Conservation (phyloP, 495 filamentous ascomycete species). For the Trichoderma erinaceum region DNA sequence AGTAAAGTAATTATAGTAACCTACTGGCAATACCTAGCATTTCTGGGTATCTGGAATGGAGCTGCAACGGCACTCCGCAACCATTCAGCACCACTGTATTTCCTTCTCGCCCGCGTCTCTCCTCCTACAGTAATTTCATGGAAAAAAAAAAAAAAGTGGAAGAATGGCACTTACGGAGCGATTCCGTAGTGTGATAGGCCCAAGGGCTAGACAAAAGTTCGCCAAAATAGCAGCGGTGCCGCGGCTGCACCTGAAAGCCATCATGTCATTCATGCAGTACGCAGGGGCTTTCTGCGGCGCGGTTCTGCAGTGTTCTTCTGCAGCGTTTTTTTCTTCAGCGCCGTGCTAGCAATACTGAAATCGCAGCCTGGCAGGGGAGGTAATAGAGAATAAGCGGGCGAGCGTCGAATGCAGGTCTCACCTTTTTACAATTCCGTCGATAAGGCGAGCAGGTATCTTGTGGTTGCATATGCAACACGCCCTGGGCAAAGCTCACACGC, state of each 20-base stretch:
- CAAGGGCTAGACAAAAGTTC: conserved; percentile 12
- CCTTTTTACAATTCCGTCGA: background rate
- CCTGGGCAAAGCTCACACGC: background rate
- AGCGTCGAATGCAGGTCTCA: background rate
- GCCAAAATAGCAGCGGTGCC: background rate
- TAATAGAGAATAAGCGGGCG: background rate
- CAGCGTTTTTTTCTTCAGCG: background rate
- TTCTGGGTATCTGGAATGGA: conserved; percentile 2
- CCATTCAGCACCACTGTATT: background rate
- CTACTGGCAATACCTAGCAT: too few species aligned
- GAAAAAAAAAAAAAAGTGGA: too few species aligned
- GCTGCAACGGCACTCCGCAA: background rate
- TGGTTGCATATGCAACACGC: background rate
- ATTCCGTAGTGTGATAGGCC: background rate
- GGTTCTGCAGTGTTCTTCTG: background rate
- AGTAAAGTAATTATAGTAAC: too few species aligned
- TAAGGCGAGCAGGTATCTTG: background rate
- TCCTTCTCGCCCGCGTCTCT: too few species aligned
- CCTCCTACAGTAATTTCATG: too few species aligned
- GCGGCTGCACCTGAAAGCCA: background rate
- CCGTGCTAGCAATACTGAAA: background rate
- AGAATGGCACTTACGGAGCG: background rate
- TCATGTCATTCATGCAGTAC: conserved; percentile 12
- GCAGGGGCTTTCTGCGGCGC: background rate
- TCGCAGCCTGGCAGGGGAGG: background rate